Conservation (phyloP, 805 yeast genomes). For the Lachancea quebecensis region DNA sequence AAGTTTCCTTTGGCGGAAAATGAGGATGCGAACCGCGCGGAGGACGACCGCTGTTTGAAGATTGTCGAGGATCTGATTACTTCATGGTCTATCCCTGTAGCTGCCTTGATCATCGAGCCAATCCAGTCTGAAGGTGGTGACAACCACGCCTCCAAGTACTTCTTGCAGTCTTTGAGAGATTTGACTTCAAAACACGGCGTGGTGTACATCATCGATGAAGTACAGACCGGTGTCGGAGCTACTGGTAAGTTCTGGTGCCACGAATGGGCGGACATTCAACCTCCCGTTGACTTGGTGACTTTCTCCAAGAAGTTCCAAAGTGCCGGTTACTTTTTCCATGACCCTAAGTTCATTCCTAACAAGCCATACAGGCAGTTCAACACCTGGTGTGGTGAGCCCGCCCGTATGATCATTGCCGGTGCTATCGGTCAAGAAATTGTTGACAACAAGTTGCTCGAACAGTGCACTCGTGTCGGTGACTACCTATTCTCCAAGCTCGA, state of each 20-base stretch:
- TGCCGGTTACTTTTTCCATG: constrained; percentile 63
- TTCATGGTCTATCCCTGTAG: constrained; percentile 70
- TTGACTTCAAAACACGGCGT: constrained; percentile 50
- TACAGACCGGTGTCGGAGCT: constrained; percentile 70
- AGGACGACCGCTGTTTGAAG: constrained; percentile 75
- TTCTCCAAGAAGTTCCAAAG: constrained; percentile 69
- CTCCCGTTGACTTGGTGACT: constrained; percentile 63
- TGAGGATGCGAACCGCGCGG: constrained; percentile 56
- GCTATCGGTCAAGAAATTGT: constrained; percentile 50
- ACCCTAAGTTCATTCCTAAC: constrained; percentile 51
- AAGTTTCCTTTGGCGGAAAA: constrained; percentile 74
- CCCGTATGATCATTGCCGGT: constrained; percentile 57
- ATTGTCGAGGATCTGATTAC: constrained; percentile 66
- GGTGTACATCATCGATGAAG: constrained; percentile 63
- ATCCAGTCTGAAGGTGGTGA: constrained; percentile 75
- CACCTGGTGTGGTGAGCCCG: constrained; percentile 76
- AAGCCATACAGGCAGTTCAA: constrained; percentile 64
- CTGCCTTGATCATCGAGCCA: constrained; percentile 87
- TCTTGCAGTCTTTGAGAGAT: constrained; percentile 57
- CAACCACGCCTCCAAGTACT: constrained; percentile 57
- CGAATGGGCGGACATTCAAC: constrained; percentile 55
- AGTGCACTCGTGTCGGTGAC: constrained; percentile 46
- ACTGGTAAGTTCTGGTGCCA: constrained; percentile 71
- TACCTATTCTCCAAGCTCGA: constrained; percentile 43
- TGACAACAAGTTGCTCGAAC: constrained; percentile 42